Conservation (phyloP, 257 asterid species). For the Solanum commersonii region DNA sequence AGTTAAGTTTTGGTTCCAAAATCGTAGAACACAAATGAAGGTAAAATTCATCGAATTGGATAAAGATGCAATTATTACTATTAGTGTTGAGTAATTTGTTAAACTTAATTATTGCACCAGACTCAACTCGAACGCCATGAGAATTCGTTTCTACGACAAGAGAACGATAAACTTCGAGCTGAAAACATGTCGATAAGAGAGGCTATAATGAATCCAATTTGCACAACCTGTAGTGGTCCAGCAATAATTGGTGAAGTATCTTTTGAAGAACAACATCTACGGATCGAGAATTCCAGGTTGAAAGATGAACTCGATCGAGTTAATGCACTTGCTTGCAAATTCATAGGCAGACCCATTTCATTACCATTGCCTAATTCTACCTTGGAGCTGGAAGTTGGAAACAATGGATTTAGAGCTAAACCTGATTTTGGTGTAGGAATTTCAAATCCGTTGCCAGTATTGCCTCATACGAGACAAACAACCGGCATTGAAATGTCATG, state of each 20-base stretch:
- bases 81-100: background rate
- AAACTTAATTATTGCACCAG: conserved; percentile 18
- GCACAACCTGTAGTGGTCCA: conserved; percentile 45
- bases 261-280: conserved; percentile 40
- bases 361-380: conserved; percentile 41
- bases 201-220: conserved; percentile 41
- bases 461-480: conserved; percentile 11
- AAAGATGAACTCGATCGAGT: conserved; percentile 45
- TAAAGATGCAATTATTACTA: background rate
- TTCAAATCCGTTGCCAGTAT: conserved; percentile 15
- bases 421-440: conserved; percentile 39
- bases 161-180: conserved; percentile 40
- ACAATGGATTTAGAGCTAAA: conserved; percentile 37
- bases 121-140: conserved; percentile 48
- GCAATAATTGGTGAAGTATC: conserved; percentile 44
- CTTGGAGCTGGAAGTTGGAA: conserved; percentile 62
- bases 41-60: conserved; percentile 12
- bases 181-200: conserved; percentile 48
- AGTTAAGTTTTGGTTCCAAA: conserved; percentile 93
- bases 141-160: conserved; percentile 37
- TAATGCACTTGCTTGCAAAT: conserved; percentile 41
- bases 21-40: conserved; percentile 95
- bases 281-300: conserved; percentile 37
- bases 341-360: conserved; percentile 27
- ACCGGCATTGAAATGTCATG: conserved; percentile 32